Evolutionary conservation across 306 rosid species (phyloP).

Genomic region (Inga laurina): DNA sequence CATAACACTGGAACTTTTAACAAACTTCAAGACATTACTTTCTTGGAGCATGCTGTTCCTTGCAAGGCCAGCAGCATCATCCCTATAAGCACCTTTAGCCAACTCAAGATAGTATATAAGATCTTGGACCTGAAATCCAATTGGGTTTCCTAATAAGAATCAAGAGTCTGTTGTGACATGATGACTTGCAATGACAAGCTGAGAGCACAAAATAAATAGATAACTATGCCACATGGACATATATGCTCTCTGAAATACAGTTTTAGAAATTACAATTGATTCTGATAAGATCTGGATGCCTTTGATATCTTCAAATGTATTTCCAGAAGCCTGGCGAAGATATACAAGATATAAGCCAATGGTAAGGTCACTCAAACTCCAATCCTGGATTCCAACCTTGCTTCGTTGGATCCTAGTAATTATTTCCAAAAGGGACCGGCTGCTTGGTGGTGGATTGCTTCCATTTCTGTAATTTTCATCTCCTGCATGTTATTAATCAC

Average conservation of each 20-base stretch:
- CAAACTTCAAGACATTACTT: constrained; percentile 82
- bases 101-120: constrained; percentile 86
- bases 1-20: constrained; percentile 74
- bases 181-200: not conserved
- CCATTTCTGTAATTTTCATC: constrained; percentile 35
- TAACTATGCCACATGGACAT: constrained; percentile 18
- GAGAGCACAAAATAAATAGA: constrained; percentile 19
- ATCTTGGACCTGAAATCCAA: constrained; percentile 76
- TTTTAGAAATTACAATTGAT: constrained; percentile 59
- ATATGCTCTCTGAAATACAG: constrained; percentile 28
- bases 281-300: constrained; percentile 74
- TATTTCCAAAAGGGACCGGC: constrained; percentile 76
- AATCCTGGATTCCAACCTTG: constrained; percentile 85
- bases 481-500: constrained; percentile 50
- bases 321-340: constrained; percentile 83
- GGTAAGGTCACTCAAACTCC: constrained; percentile 97
- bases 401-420: constrained; percentile 73
- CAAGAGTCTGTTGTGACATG: constrained; percentile 13
- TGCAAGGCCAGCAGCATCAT: constrained; percentile 58
- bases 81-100: constrained; percentile 81
- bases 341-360: constrained; percentile 84
- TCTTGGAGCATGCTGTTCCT: constrained; percentile 89
- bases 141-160: constrained; percentile 35
- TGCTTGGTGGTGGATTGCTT: constrained; percentile 54
- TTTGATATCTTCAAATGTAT: constrained; percentile 63